Evolutionary conservation across 1,284 basidiomycete genomes (phyloP), one percentile per base, ranked within the genome.

Genomic region (Apiotrichum akiyoshidainum): DNA sequence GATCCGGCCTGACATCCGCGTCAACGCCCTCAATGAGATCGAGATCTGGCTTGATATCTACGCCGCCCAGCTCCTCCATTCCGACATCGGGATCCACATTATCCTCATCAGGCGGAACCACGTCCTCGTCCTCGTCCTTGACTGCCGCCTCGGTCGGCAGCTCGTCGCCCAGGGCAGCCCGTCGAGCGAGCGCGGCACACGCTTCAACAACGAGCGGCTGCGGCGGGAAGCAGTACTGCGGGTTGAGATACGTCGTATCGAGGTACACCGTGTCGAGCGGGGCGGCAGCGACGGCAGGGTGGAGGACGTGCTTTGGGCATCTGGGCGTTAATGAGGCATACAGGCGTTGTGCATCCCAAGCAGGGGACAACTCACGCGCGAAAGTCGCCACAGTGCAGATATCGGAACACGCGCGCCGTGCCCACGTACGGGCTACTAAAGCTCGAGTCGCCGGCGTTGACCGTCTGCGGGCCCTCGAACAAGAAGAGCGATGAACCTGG

Each of bases 301-400:
- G 93, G 9, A 87, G 68, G 11, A 90, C 83, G 76, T 94, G 92
- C 52, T 83, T 82, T 0, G 93, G 93, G 35, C 87, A 80, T 13
- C 82, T 82, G 33, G 74, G 5, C 11, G 37, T 37, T 11, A 37
- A 31, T 7, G 26, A 4, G 26, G 26, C 26, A 4, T 4, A 37
- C 5, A 13, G 37, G 56, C 50, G 6, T 59, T 40, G 33, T 52
- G 14, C 12, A 8, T 31, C 7, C n/a, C n/a, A n/a, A 21, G 26
- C 17, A 14, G 9, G 16, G 11, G 12, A 21, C 17, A 22, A 56
- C 72, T 69, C 57, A 90, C 45, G 91, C 90, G 59, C 92, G 83
- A 68, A 94, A 92, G 75, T 98, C 95, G 0, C 95, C 95, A 65
- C 96, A 99, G 68, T 99, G 95, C 4, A 99, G 82, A 72, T 98